Percentiles rank a stretch among this genome's conserved stretches.
Evolutionary conservation across 2,329 filamentous ascomycete species (phyloP).

Genomic region (Fusarium newnesense): DNA sequence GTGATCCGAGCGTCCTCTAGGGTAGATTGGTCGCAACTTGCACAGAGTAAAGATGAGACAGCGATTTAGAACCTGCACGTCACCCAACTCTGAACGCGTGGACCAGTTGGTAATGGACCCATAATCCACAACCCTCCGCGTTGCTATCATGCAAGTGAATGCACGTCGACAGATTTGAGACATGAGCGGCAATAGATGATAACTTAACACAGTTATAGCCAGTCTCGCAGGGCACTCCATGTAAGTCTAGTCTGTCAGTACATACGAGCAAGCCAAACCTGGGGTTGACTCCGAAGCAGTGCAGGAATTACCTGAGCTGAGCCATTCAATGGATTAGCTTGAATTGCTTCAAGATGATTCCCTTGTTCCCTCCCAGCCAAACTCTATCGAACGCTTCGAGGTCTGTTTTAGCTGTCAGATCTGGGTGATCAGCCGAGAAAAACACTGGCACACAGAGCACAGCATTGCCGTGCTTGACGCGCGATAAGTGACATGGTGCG

Average conservation of each 20-base stretch:
- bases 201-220: constrained; percentile 12
- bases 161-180: constrained; percentile 18
- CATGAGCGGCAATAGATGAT: background rate
- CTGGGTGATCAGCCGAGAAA: constrained; percentile 7
- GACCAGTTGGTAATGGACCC: constrained; percentile 9
- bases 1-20: background rate
- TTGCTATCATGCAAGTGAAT: constrained; percentile 7
- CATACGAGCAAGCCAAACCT: background rate
- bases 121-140: constrained; percentile 12
- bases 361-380: background rate
- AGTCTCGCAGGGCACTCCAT: constrained; percentile 16
- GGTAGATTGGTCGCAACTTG: background rate
- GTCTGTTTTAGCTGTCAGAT: background rate
- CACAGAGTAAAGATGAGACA: background rate
- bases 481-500: constrained; percentile 42
- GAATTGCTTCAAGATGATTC: background rate
- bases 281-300: background rate
- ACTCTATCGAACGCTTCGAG: background rate
- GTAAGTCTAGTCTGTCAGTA: constrained; percentile 3
- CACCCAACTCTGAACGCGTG: background rate
- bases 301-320: background rate
- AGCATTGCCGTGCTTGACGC: constrained; percentile 6
- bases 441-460: background rate
- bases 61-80: background rate
- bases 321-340: background rate